Evolutionary conservation across 306 rosid genomes (phyloP).

Genomic region (Casuarina equisetifolia): DNA sequence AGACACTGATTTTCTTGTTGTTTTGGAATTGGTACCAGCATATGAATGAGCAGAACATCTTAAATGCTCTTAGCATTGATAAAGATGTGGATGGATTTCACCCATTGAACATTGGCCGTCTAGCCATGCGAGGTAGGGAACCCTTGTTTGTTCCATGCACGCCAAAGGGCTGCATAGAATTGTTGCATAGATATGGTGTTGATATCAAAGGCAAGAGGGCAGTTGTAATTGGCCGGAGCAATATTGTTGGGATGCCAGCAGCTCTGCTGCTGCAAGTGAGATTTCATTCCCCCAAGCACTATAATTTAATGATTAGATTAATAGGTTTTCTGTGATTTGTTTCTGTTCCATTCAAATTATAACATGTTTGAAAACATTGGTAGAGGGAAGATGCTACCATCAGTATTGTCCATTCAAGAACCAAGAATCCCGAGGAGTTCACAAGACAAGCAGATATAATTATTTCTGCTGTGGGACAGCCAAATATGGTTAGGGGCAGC

Average conservation of each 20-base stretch:
- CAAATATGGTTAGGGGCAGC: slow-evolving; percentile 76
- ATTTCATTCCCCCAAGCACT: slow-evolving; percentile 13
- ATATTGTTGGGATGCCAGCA: slow-evolving; percentile 91
- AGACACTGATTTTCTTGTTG: slow-evolving; percentile 9
- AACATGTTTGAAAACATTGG: not conserved
- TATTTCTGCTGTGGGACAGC: slow-evolving; percentile 72
- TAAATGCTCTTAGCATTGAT: slow-evolving; percentile 74
- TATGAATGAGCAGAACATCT: slow-evolving; percentile 67
- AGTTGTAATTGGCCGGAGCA: slow-evolving; percentile 91
- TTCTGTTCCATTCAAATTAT: not conserved
- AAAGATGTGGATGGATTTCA: slow-evolving; percentile 94
- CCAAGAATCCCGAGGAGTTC: slow-evolving; percentile 72
- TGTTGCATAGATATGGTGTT: slow-evolving; percentile 63
- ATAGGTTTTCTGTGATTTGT: not conserved
- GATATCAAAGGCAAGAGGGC: slow-evolving; percentile 83
- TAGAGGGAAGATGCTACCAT: slow-evolving; percentile 94
- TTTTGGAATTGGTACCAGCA: slow-evolving; percentile 51
- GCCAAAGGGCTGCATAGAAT: slow-evolving; percentile 92
- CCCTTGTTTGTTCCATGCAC: slow-evolving; percentile 89
- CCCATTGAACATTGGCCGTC: slow-evolving; percentile 82
- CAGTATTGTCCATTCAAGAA: slow-evolving; percentile 70
- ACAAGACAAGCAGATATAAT: slow-evolving; percentile 75
- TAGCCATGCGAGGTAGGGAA: slow-evolving; percentile 90
- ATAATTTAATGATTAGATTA: not conserved
- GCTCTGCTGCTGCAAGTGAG: slow-evolving; percentile 81